Conservation (phyloP, 345 rosid species). For the Acer yangbiense region DNA sequence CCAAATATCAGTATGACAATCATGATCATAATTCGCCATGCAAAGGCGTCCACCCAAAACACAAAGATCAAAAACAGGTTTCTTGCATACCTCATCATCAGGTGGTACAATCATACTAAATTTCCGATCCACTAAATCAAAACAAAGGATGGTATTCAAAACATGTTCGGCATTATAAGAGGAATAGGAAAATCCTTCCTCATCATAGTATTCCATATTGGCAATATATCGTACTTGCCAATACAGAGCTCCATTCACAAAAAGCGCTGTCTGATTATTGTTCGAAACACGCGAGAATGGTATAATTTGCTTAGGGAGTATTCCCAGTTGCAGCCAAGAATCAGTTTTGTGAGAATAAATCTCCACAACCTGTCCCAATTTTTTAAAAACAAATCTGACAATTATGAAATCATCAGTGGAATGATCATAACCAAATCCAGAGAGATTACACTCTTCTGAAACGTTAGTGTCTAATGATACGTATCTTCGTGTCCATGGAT, state of each 20-base stretch:
- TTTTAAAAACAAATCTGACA: too few species aligned
- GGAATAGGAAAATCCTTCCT: too few species aligned
- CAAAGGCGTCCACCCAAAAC: not conserved
- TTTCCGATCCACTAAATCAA: not conserved
- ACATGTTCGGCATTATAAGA: not conserved
- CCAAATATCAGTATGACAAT: not conserved
- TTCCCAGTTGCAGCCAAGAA: not conserved
- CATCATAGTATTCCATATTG: too few species aligned
- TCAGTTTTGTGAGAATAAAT: not conserved
- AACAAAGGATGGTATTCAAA: not conserved
- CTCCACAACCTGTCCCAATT: not conserved
- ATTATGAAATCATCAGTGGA: not conserved
- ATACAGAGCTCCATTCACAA: not conserved
- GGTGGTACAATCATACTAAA: not conserved
- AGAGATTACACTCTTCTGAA: too few species aligned
- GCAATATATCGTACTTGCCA: not conserved
- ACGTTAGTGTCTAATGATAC: too few species aligned
- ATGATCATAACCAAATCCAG: slow-evolving; percentile 5
- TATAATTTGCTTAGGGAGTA: not conserved
- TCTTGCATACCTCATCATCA: not conserved
- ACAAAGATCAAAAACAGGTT: not conserved
- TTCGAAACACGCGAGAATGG: too few species aligned
- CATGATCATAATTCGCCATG: not conserved
- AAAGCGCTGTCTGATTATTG: not conserved
- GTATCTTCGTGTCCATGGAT: not conserved